Percentiles rank a stretch among this genome's conserved stretches.
phyloP scores from a whole-genome alignment of 2,329 filamentous ascomycete species.

The Colletotrichum abscissum region DNA sequence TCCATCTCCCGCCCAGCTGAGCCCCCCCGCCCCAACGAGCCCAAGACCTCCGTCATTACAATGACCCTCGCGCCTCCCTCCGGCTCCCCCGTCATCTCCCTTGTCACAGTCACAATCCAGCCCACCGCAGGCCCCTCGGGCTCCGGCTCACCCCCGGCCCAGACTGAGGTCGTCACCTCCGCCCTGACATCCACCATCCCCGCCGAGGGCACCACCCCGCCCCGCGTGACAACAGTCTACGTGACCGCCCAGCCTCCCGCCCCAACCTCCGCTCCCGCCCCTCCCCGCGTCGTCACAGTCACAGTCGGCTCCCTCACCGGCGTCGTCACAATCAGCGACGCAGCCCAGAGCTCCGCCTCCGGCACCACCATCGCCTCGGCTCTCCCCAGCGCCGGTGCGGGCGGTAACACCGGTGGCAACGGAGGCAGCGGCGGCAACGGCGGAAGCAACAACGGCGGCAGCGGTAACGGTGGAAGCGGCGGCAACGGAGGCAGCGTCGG shows the following conservation, averaged over 20 bases:
- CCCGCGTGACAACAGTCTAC: slow-evolving; percentile 26
- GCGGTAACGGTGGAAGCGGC: not conserved
- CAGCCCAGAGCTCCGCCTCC: slow-evolving; percentile 13
- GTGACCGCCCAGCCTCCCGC: slow-evolving; percentile 24
- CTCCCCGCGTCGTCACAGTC: slow-evolving; percentile 32
- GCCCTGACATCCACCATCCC: slow-evolving; percentile 31
- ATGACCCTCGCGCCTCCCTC: slow-evolving; percentile 27
- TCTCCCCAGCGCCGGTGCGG: slow-evolving; percentile 19
- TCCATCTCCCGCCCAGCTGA: slow-evolving; percentile 1
- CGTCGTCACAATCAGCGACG: slow-evolving; percentile 34
- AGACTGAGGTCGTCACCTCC: slow-evolving; percentile 13
- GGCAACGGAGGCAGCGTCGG: slow-evolving; percentile 15
- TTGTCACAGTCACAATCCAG: slow-evolving; percentile 33
- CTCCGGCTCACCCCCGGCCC: slow-evolving; percentile 15
- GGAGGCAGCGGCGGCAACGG: slow-evolving; percentile 5
- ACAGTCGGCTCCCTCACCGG: slow-evolving; percentile 31
- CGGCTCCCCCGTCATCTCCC: slow-evolving; percentile 21
- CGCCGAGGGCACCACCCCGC: slow-evolving; percentile 20
- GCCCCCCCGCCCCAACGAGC: slow-evolving; percentile 20
- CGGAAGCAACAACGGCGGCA: not conserved
- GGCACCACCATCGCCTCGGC: slow-evolving; percentile 18
- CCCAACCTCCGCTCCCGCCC: slow-evolving; percentile 11
- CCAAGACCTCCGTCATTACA: slow-evolving; percentile 33
- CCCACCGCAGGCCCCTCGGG: slow-evolving; percentile 21
- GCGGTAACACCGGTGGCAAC: not conserved